Evolutionary conservation across 202 grass and related monocot species (phyloP), one percentile per base, ranked within the genome.

Genomic region (Musa balbisiana): DNA sequence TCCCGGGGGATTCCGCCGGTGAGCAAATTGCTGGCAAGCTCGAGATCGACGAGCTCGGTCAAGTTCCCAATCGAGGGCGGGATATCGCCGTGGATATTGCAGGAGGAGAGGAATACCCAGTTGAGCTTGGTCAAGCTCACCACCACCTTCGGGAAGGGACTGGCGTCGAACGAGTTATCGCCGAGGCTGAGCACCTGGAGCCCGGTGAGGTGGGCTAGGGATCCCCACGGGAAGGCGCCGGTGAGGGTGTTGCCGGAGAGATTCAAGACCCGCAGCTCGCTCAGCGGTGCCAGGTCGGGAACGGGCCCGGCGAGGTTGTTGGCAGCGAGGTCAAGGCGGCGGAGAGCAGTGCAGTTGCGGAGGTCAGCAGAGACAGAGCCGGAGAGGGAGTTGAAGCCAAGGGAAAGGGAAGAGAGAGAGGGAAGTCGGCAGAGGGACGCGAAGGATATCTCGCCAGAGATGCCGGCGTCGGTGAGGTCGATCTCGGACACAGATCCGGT

Each of bases 11-110:
- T 75, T 15, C 8, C 8, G 26, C 73, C 55, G 26, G 24, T 29
- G 73, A 75, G 73, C 16, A 60, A 60, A 49, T 53, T 75, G 16
- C 49, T 10, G 26, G 73, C 1, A 16, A 75, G 52, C 55, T 75
- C 73, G 17, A 75, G 73, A 17, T 62, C 20, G 25, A 60, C 16
- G 15, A 75, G 73, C 10, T 75, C 27, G 27, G 73, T 75, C 55
- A 75, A 49, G 14, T 75, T 60, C 14, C 55, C 73, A 25, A 75
- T 75, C 17, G 25, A 53, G 16, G 55, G 26, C 16, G 73, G 73
- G 15, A 75, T 60, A 2, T 43, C 52, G 20, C 71, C 71, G 12
- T 26, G 13, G 71, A 73, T 54, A 23, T 26, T 55, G 71, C 71
- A 55, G 22, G 9, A 13, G 19, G 71, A 56, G 51, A 73, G 71